phyloP scores from a whole-genome alignment of 139 green algal genomes.

The Chlorella sp. region DNA sequence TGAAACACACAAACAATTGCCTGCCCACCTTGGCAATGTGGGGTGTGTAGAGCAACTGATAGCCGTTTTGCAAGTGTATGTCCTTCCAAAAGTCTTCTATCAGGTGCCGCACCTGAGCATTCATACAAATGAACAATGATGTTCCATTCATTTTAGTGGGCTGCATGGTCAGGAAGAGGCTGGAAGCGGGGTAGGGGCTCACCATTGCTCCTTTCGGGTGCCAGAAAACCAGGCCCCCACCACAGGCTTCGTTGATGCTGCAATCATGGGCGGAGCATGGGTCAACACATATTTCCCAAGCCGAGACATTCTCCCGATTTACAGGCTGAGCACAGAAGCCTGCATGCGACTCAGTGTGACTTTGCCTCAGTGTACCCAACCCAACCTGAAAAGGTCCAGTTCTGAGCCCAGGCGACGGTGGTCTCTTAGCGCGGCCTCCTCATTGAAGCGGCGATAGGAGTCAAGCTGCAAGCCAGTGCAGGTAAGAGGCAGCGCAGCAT shows the following conservation, averaged over 20 bases:
- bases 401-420: conserved; percentile 94
- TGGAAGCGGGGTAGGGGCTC: no score
- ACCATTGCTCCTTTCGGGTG: conserved; percentile 85
- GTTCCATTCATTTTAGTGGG: no score
- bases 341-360: not conserved
- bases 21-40: conserved; percentile 88
- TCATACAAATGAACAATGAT: no score
- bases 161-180: no score
- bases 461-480: conserved; percentile 3
- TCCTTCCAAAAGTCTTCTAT: conserved; percentile 97
- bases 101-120: conserved; percentile 74
- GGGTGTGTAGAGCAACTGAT: conserved; percentile 93
- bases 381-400: conserved; percentile 89
- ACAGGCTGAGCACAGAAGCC: not conserved
- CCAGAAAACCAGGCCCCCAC: conserved; percentile 96
- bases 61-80: conserved; percentile 85
- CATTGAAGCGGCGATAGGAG: conserved; percentile 36
- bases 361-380: not conserved
- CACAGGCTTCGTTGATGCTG: conserved; percentile 76
- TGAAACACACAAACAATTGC: not conserved
- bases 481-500: not conserved
- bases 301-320: not conserved
- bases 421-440: conserved; percentile 80
- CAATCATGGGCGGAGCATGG: not conserved
- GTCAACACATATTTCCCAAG: no score